phyloP scores from a whole-genome alignment of 2,329 filamentous ascomycete genomes.

The Cercospora zeina region DNA sequence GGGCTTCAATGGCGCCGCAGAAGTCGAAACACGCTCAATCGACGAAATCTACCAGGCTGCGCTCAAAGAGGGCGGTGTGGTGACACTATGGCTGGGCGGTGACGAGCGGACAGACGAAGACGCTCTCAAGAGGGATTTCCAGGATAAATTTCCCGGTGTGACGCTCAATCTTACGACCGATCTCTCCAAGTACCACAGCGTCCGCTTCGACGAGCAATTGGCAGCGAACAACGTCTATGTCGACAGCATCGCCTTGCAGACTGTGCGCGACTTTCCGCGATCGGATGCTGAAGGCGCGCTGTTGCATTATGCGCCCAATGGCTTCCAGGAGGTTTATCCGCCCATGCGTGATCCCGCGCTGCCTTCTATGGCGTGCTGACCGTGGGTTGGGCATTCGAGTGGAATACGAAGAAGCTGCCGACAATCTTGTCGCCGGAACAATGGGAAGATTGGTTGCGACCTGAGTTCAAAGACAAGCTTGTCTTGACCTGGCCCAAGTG shows the following conservation, averaged over 20 bases:
- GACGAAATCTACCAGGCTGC: conserved; percentile 7
- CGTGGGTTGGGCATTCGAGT: not conserved
- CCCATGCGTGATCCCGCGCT: not conserved
- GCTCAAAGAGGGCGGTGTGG: not conserved
- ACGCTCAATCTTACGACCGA: not conserved
- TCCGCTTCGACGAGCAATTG: conserved; percentile 4
- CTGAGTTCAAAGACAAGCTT: conserved; percentile 6
- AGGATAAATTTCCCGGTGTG: not conserved
- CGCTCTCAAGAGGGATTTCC: not conserved
- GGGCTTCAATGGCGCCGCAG: not conserved
- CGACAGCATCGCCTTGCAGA: conserved; percentile 2
- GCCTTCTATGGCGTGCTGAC: conserved; percentile 3
- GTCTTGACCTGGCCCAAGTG: not conserved
- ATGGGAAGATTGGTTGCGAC: not conserved
- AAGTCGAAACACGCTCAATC: not conserved
- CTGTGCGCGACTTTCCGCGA: not conserved
- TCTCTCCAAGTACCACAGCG: conserved; percentile 4
- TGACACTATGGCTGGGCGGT: conserved; percentile 6
- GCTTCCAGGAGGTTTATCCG: conserved; percentile 2
- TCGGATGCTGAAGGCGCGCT: conserved; percentile 1
- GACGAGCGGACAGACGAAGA: not conserved
- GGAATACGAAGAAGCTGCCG: not conserved
- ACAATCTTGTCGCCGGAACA: not conserved
- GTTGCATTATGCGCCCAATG: not conserved
- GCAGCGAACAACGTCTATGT: not conserved